phyloP scores from a whole-genome alignment of 2,329 filamentous ascomycete genomes.

The Colletotrichum tabaci region DNA sequence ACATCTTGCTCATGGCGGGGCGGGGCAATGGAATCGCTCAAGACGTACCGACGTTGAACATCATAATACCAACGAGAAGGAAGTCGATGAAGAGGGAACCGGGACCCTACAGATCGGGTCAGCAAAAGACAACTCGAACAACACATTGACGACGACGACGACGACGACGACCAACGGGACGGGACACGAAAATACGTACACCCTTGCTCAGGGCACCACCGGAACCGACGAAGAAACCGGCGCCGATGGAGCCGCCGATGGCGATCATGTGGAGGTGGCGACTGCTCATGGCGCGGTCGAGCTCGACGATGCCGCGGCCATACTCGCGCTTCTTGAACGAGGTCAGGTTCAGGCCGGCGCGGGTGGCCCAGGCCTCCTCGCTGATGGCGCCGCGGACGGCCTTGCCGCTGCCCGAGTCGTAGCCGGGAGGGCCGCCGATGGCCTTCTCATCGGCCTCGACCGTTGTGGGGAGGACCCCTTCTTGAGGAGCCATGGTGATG shows the following conservation, averaged over 20 bases:
- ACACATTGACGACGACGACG: too few species aligned
- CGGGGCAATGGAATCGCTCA: fast-evolving
- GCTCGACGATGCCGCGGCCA: slow-evolving; percentile 47
- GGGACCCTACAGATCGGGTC: slow-evolving; percentile 49
- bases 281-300: slow-evolving; percentile 66
- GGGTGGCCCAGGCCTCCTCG: slow-evolving; percentile 54
- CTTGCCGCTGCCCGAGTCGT: slow-evolving; percentile 41
- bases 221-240: slow-evolving; percentile 75
- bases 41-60: slow-evolving; percentile 65
- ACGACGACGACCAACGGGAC: neutral
- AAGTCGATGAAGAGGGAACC: slow-evolving; percentile 65
- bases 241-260: slow-evolving; percentile 73
- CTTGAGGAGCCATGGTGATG: slow-evolving; percentile 32
- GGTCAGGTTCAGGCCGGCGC: slow-evolving; percentile 56
- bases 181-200: slow-evolving; percentile 32
- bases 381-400: slow-evolving; percentile 38
- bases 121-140: neutral
- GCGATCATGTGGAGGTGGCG: slow-evolving; percentile 75
- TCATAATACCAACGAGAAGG: slow-evolving; percentile 71
- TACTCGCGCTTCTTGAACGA: slow-evolving; percentile 55
- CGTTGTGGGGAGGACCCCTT: slow-evolving; percentile 36
- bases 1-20: too few species aligned
- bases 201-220: slow-evolving; percentile 67
- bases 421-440: slow-evolving; percentile 25
- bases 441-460: slow-evolving; percentile 40